These are phyloP conservation scores for Iris macrosiphon DNA, from an alignment of 106 monocot species.

Conservation along the genomic window DNA sequence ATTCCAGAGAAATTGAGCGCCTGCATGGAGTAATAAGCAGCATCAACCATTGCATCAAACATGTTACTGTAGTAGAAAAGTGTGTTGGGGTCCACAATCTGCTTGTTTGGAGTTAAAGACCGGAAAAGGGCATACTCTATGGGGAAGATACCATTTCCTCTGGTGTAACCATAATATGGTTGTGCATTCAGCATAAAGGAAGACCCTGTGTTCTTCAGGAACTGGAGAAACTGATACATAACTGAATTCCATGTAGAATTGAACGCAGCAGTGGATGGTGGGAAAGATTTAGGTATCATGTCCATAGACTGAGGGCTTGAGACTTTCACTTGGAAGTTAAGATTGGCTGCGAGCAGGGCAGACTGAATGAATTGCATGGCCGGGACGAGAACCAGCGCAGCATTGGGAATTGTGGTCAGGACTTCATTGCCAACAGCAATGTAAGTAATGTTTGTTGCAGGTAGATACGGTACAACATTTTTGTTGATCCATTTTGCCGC, in stretches of 20 bases:
- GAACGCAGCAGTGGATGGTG: constrained; percentile 77
- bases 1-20: constrained; percentile 69
- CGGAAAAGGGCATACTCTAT: constrained; percentile 77
- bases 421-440: constrained; percentile 83
- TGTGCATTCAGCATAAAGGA: constrained; percentile 90
- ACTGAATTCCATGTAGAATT: constrained; percentile 74
- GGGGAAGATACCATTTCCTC: constrained; percentile 64
- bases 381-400: constrained; percentile 62
- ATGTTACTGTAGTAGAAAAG: constrained; percentile 61
- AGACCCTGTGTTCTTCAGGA: constrained; percentile 75
- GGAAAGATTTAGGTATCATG: constrained; percentile 64
- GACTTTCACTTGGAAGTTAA: constrained; percentile 77
- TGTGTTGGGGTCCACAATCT: constrained; percentile 83
- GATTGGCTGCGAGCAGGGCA: constrained; percentile 76
- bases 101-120: constrained; percentile 41
- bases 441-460: constrained; percentile 80
- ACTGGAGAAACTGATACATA: constrained; percentile 59
- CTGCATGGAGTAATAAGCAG: constrained; percentile 74
- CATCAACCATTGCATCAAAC: constrained; percentile 96
- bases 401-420: constrained; percentile 70
- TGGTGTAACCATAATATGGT: constrained; percentile 65
- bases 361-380: constrained; percentile 83
- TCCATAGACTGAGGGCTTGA: constrained; percentile 74
- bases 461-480: constrained; percentile 66
- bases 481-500: constrained; percentile 82